These are phyloP conservation scores for Trametes cingulata DNA, from an alignment of 768 basidiomycete genomes.

Conservation along the genomic window DNA sequence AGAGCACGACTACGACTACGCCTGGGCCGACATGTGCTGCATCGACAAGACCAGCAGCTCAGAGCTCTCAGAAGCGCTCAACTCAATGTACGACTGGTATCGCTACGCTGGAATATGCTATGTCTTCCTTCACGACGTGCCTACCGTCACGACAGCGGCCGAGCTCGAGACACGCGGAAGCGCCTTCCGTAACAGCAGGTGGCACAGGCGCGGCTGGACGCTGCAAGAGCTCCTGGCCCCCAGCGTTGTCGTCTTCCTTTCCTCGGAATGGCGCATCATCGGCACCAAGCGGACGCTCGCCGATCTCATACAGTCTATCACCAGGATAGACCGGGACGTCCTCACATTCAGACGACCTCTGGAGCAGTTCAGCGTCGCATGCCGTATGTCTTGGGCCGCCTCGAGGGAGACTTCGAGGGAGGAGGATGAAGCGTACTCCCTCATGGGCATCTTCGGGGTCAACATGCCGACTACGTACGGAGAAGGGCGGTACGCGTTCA, in stretches of 20 bases:
- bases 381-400: slow-evolving; percentile 18
- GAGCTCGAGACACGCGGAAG: neutral
- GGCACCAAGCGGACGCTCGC: slow-evolving; percentile 16
- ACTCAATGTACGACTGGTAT: slow-evolving; percentile 20
- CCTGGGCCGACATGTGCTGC: slow-evolving; percentile 10
- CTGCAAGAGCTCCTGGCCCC: slow-evolving; percentile 19
- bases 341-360: neutral
- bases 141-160: neutral
- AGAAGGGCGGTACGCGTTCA: slow-evolving; percentile 16
- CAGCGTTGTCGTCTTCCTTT: slow-evolving; percentile 5
- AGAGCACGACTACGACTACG: slow-evolving; percentile 1
- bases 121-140: slow-evolving; percentile 14
- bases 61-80: slow-evolving; percentile 16
- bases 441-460: slow-evolving; percentile 19
- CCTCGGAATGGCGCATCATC: slow-evolving; percentile 8
- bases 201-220: slow-evolving; percentile 18
- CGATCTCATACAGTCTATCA: neutral
- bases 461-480: slow-evolving; percentile 15
- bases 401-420: slow-evolving; percentile 4
- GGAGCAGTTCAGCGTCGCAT: slow-evolving; percentile 5
- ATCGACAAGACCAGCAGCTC: slow-evolving; percentile 18
- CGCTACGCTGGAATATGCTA: slow-evolving; percentile 8
- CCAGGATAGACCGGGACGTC: slow-evolving; percentile 4
- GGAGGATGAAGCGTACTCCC: slow-evolving; percentile 20
- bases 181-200: neutral